phyloP scores from a whole-genome alignment of 257 asterid genomes.

The Verbascum thapsus region DNA sequence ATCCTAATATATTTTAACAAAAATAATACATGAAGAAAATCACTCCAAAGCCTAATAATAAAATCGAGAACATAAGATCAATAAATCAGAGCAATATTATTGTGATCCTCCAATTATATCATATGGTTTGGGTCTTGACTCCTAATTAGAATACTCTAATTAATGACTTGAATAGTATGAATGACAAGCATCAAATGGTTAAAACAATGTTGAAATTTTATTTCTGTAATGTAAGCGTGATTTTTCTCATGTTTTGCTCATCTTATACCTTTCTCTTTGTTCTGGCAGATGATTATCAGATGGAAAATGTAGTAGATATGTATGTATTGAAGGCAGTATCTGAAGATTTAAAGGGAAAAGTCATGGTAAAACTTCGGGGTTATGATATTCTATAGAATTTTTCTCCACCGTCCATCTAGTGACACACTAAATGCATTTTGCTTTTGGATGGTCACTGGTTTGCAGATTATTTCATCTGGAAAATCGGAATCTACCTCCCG shows the following conservation, averaged over 20 bases:
- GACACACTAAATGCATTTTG: slow-evolving; percentile 27
- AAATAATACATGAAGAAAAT: too few relatives aligned
- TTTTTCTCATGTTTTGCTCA: slow-evolving; percentile 17
- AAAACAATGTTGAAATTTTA: too few relatives aligned
- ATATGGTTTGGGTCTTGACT: too few relatives aligned
- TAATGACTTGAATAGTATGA: slow-evolving; percentile 4
- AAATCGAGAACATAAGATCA: background rate
- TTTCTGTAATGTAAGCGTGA: slow-evolving; percentile 1
- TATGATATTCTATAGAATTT: slow-evolving; percentile 11
- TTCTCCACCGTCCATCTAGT: slow-evolving; percentile 23
- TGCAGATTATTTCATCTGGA: slow-evolving; percentile 85
- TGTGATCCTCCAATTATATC: too few relatives aligned
- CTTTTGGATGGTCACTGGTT: slow-evolving; percentile 34
- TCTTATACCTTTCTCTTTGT: slow-evolving; percentile 26
- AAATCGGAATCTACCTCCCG: slow-evolving; percentile 56
- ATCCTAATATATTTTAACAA: too few relatives aligned
- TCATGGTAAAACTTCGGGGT: slow-evolving; percentile 54
- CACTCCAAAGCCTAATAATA: too few relatives aligned
- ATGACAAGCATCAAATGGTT: background rate
- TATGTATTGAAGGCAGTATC: slow-evolving; percentile 60
- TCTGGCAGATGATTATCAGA: slow-evolving; percentile 62
- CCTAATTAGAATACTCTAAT: background rate
- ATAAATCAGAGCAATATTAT: too few relatives aligned
- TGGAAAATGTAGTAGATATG: slow-evolving; percentile 60
- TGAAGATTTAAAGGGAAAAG: slow-evolving; percentile 57